A percentile compares a stretch with the other conserved stretches of the same genome.
Conservation (phyloP, 352 stramenopile species). For the Pythium coloratum region DNA sequence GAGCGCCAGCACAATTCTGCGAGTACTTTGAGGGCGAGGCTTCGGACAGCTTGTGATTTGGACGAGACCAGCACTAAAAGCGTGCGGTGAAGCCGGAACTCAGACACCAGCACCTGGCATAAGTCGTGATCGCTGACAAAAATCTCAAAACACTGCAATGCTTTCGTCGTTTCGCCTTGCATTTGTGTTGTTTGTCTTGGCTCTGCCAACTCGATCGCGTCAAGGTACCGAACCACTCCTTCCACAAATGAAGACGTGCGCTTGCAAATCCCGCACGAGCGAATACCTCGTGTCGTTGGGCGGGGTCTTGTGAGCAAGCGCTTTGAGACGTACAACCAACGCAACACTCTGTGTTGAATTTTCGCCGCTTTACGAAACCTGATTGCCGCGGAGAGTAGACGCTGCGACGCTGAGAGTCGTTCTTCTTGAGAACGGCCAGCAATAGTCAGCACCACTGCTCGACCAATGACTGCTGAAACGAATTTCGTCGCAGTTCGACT, state of each 20-base stretch:
- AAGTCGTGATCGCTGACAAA: slow-evolving; percentile 4
- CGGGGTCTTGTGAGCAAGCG: neutral
- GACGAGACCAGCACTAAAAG: slow-evolving; percentile 20
- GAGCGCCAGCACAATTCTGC: slow-evolving; percentile 24
- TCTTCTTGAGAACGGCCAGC: neutral
- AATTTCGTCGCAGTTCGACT: neutral
- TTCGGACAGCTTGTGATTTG: slow-evolving; percentile 10
- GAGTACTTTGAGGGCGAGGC: slow-evolving; percentile 10
- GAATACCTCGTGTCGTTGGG: neutral
- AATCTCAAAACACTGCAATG: slow-evolving; percentile 4
- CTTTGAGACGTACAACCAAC: slow-evolving; percentile 30
- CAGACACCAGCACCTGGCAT: slow-evolving; percentile 5
- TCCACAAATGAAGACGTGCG: slow-evolving; percentile 21
- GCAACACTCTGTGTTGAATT: slow-evolving; percentile 30
- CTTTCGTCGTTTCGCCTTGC: neutral
- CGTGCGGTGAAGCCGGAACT: slow-evolving; percentile 21
- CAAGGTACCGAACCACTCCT: slow-evolving; percentile 16
- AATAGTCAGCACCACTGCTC: neutral
- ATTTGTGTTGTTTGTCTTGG: neutral
- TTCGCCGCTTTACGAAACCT: slow-evolving; percentile 25
- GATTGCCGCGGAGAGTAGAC: slow-evolving; percentile 8
- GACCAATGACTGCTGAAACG: neutral
- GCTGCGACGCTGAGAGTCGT: neutral
- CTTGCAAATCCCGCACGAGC: slow-evolving; percentile 13
- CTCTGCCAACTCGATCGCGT: neutral